phyloP scores from a whole-genome alignment of 23 red algal genomes.

The Gracilaria caudata region DNA sequence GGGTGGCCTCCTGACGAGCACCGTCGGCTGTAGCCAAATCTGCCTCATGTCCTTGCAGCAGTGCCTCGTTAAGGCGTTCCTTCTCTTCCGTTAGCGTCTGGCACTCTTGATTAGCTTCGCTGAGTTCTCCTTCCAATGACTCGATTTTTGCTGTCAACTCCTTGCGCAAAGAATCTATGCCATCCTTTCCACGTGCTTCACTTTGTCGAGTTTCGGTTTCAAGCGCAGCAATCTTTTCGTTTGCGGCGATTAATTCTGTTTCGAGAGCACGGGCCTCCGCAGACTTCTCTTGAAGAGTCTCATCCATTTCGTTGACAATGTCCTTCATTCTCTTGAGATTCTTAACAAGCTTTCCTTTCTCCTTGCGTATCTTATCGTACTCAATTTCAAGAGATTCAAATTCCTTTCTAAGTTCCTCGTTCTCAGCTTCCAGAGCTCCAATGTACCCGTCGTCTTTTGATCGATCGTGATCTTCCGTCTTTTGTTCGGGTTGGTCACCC shows the following conservation, averaged over 20 bases:
- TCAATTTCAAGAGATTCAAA: conserved; percentile 63
- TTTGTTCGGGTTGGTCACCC: neutral
- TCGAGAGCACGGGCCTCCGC: conserved; percentile 38
- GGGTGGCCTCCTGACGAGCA: conserved; percentile 58
- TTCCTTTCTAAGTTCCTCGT: conserved; percentile 63
- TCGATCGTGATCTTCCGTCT: neutral
- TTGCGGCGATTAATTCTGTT: conserved; percentile 31
- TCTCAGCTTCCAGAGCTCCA: conserved; percentile 48
- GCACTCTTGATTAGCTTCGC: conserved; percentile 17
- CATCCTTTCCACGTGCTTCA: conserved; percentile 45
- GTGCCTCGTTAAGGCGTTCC: conserved; percentile 44
- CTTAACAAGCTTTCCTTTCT: conserved; percentile 61
- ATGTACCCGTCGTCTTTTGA: conserved; percentile 12
- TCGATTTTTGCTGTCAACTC: conserved; percentile 46
- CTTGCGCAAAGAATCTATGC: conserved; percentile 43
- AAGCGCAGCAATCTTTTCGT: conserved; percentile 42
- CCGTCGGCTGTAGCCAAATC: conserved; percentile 67
- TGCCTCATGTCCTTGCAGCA: conserved; percentile 52
- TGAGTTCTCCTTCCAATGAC: conserved; percentile 26
- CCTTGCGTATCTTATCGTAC: conserved; percentile 43
- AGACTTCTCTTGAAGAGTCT: conserved; percentile 60
- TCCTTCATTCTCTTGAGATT: conserved; percentile 74
- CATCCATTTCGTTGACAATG: conserved; percentile 61
- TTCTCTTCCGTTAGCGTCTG: conserved; percentile 50
- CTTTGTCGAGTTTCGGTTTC: conserved; percentile 20